Evolutionary conservation across 129 eudicot genomes (phyloP).

Genomic region (Solidago caesia): DNA sequence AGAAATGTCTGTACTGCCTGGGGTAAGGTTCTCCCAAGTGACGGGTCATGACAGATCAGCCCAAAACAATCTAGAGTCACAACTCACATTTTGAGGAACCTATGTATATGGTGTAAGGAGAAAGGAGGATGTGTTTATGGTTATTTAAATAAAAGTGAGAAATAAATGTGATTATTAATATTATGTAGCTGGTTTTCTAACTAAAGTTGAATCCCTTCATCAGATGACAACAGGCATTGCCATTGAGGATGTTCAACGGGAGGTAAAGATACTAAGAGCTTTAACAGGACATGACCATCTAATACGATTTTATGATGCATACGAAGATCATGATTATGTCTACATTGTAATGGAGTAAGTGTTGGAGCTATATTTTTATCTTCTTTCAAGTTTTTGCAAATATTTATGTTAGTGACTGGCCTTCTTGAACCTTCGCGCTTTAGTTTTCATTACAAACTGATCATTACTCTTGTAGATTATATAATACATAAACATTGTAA

Average conservation of each 20-base stretch:
- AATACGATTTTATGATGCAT: conserved; percentile 33
- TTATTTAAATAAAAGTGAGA: background rate
- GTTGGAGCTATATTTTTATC: background rate
- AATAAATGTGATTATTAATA: background rate
- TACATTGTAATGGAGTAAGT: conserved; percentile 41
- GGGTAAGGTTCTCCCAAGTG: no score
- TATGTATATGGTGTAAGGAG: background rate
- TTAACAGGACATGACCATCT: conserved; percentile 34
- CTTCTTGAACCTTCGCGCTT: background rate
- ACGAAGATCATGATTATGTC: conserved; percentile 38
- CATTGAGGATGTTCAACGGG: conserved; percentile 40
- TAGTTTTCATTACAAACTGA: no score
- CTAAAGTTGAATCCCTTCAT: conserved; percentile 2
- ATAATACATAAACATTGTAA: background rate
- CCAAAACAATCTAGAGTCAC: no score
- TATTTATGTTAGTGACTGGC: background rate
- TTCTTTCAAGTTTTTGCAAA: background rate
- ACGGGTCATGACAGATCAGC: no score
- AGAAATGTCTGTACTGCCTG: no score
- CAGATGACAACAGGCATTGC: conserved; percentile 44
- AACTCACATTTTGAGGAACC: background rate
- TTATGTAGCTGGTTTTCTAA: background rate
- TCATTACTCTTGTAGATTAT: background rate
- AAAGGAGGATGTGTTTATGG: background rate
- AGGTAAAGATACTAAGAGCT: conserved; percentile 36